Percentiles rank a stretch among this genome's conserved stretches.
phyloP scores from a whole-genome alignment of 2,329 filamentous ascomycete genomes.

The Botrytis pseudocinerea region DNA sequence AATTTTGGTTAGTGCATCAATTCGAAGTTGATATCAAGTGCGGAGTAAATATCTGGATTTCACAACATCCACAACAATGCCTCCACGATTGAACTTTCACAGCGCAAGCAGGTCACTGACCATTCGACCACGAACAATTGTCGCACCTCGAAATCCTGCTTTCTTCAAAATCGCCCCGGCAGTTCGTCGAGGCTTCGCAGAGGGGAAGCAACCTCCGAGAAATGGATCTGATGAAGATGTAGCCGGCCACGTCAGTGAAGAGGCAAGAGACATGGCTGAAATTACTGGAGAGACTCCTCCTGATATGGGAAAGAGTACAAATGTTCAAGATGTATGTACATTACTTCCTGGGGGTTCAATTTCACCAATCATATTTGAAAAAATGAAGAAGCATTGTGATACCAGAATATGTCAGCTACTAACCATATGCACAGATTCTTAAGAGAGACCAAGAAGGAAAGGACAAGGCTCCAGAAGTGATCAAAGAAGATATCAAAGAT shows the following conservation, averaged over 20 bases:
- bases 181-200: constrained; percentile 37
- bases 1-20: constrained; percentile 19
- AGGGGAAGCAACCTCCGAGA: constrained; percentile 34
- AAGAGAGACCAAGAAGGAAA: constrained; percentile 60
- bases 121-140: constrained; percentile 43
- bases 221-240: constrained; percentile 52
- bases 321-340: constrained; percentile 61
- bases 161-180: constrained; percentile 29
- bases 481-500: constrained; percentile 57
- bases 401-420: constrained; percentile 28
- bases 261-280: constrained; percentile 60
- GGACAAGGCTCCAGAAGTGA: constrained; percentile 65
- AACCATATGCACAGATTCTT: constrained; percentile 53
- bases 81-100: constrained; percentile 55
- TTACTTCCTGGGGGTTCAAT: not conserved
- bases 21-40: constrained; percentile 4
- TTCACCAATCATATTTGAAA: not conserved
- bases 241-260: constrained; percentile 63
- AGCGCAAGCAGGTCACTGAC: constrained; percentile 47
- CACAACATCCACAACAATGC: constrained; percentile 46
- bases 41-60: constrained; percentile 14
- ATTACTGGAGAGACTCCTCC: constrained; percentile 58
- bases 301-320: constrained; percentile 65
- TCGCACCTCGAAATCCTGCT: constrained; percentile 37
- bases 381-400: constrained; percentile 26